Percentiles rank a stretch among this genome's conserved stretches.
phyloP scores from a whole-genome alignment of 1,284 basidiomycete species.

The Volvariella surrecta region DNA sequence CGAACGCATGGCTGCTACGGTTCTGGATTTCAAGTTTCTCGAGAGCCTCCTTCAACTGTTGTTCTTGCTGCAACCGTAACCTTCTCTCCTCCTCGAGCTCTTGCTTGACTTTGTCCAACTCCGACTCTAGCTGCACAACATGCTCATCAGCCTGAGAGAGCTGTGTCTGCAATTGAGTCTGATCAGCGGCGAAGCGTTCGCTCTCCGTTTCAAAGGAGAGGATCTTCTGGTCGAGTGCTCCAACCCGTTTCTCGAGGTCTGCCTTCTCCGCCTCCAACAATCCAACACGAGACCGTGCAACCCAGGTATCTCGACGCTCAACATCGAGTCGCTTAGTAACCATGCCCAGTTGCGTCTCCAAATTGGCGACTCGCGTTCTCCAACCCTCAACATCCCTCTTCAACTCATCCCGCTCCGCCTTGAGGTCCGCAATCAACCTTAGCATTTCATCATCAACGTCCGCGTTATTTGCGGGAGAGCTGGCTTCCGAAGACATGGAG shows the following conservation, averaged over 20 bases:
- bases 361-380: slow-evolving; percentile 57
- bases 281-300: slow-evolving; percentile 55
- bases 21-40: slow-evolving; percentile 10
- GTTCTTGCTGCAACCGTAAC: slow-evolving; percentile 8
- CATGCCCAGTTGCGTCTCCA: slow-evolving; percentile 51
- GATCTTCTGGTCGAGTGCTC: slow-evolving; percentile 26
- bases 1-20: slow-evolving; percentile 1
- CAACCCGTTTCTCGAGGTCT: slow-evolving; percentile 37
- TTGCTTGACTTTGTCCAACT: slow-evolving; percentile 13
- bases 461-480: slow-evolving; percentile 7
- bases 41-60: slow-evolving; percentile 16
- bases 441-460: slow-evolving; percentile 54
- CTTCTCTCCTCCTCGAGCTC: slow-evolving; percentile 22
- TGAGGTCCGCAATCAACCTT: slow-evolving; percentile 63
- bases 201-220: slow-evolving; percentile 22
- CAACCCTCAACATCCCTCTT: slow-evolving; percentile 72
- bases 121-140: slow-evolving; percentile 15
- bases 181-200: slow-evolving; percentile 19
- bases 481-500: slow-evolving; percentile 50
- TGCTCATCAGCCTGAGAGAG: slow-evolving; percentile 26
- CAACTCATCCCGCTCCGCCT: slow-evolving; percentile 70
- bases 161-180: slow-evolving; percentile 33
- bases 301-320: slow-evolving; percentile 70
- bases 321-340: slow-evolving; percentile 57
- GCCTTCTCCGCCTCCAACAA: slow-evolving; percentile 59